A percentile compares a stretch with the other conserved stretches of the same genome.
Conservation (phyloP, 2,329 filamentous ascomycete genomes). For the Cordyceps fumosorosea region DNA sequence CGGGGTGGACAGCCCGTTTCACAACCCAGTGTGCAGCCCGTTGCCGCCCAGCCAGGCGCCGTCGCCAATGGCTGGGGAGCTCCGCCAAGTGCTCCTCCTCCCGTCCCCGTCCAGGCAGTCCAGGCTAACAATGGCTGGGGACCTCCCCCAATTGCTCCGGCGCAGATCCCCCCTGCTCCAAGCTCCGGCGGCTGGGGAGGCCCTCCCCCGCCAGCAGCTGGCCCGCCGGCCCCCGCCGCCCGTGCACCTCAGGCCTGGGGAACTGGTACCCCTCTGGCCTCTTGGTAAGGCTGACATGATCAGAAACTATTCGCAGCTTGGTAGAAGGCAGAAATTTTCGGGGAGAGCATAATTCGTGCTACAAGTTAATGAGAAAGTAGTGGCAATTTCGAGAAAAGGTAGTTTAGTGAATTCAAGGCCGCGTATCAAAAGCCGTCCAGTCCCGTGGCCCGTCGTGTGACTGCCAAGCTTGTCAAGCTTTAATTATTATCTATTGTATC, state of each 20-base stretch:
- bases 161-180: neutral
- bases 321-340: neutral
- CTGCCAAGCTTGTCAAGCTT: neutral
- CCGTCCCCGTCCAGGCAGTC: neutral
- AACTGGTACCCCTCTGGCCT: neutral
- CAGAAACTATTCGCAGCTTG: neutral
- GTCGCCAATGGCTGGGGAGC: too few relatives aligned
- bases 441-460: neutral
- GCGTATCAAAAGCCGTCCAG: neutral
- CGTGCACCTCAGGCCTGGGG: conserved; percentile 4
- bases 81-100: too few relatives aligned
- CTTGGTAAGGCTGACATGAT: neutral
- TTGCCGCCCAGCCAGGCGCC: too few relatives aligned
- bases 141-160: neutral
- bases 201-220: neutral
- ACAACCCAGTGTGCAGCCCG: too few relatives aligned
- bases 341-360: neutral
- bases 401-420: neutral
- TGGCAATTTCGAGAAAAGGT: neutral
- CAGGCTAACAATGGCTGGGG: neutral
- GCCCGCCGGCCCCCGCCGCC: neutral
- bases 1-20: neutral
- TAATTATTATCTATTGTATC: neutral
- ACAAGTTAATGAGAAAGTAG: neutral
- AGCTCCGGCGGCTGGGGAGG: neutral